phyloP scores from a whole-genome alignment of 139 green algal genomes.

The Picochlorum sp. region DNA sequence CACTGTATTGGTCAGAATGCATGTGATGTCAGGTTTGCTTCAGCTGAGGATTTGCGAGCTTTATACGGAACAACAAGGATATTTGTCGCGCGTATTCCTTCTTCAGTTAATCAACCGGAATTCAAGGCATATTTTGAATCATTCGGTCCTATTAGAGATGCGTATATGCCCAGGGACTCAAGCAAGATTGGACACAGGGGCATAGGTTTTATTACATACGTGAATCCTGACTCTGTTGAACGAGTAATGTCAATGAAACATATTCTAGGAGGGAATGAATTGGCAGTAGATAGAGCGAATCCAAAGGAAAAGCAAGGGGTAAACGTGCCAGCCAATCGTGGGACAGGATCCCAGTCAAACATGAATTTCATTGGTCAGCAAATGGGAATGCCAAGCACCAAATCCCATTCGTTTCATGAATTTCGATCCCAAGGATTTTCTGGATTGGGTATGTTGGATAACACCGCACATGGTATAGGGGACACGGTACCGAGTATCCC shows the following conservation, averaged over 20 bases:
- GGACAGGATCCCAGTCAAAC: conserved; percentile 16
- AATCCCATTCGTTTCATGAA: too few relatives aligned
- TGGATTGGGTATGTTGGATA: too few relatives aligned
- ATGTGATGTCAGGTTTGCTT: conserved; percentile 57
- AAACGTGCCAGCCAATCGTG: neutral
- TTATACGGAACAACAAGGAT: conserved; percentile 49
- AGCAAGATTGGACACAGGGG: conserved; percentile 63
- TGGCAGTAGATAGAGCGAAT: conserved; percentile 75
- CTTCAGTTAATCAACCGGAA: conserved; percentile 54
- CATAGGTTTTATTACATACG: conserved; percentile 84
- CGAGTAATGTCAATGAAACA: conserved; percentile 24
- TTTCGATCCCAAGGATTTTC: too few relatives aligned
- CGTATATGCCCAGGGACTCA: conserved; percentile 81
- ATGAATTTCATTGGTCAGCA: conserved; percentile 7
- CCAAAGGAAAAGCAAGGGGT: conserved; percentile 50
- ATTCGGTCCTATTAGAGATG: conserved; percentile 71
- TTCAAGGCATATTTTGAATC: conserved; percentile 78
- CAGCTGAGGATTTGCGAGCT: conserved; percentile 52
- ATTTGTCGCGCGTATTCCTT: conserved; percentile 79
- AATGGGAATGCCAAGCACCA: too few relatives aligned
- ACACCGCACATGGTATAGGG: too few relatives aligned
- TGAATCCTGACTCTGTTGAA: conserved; percentile 54
- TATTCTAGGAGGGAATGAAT: conserved; percentile 64
- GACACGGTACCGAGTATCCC: too few relatives aligned
- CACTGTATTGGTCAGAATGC: conserved; percentile 62